Base-by-base conservation (phyloP, 441 rosid genomes). In the Isatis lusitanica region DNA sequence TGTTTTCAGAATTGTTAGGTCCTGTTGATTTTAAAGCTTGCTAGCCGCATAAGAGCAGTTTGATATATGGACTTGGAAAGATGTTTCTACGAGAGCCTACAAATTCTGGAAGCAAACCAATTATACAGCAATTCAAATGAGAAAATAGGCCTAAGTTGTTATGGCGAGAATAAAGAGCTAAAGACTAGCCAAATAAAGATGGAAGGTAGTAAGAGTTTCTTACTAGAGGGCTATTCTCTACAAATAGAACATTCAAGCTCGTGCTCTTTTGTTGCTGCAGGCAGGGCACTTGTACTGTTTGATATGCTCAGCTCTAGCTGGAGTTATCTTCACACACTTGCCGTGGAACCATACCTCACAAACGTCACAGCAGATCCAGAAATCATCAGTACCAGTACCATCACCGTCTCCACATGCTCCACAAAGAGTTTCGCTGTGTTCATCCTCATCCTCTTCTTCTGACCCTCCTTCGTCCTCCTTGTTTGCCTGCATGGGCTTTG, bases 301-400 rank as follows among this genome's bases (percentile, higher is more conserved):
- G 65, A 91, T 87, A 77, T 88, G 95, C 84, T 89, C 93, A 2
- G 97, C 97, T 79, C 87, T 88, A 35, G 97, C 93, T n/a, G 97
- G 97, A 18, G 97, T 91, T 61, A 91, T 88, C 87, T 88, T 89
- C 66, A 91, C 97, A 62, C 97, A 89, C 81, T 88, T 85, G 12
- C 95, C 93, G 67, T 88, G 93, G 82, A 88, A 88, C 93, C 93
- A 88, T 51, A 78, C 79, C 82, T 88, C 90, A 9, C 92, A 88
- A 10, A 80, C 44, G 72, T 88, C 92, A 9, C 92, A 88, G 53
- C 87, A 87, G 43, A 87, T 87, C 92, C 92, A 88, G 82, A 88
- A 88, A 51, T 85, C 89, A 59, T 86, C 88, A 11, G 83, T 46
- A 8, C 73, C 87, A n/a, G 82, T 46, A 6, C 74, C 89, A 63